phyloP scores from a whole-genome alignment of 192 early-diverging fungal species.

The Linderina pennispora region DNA sequence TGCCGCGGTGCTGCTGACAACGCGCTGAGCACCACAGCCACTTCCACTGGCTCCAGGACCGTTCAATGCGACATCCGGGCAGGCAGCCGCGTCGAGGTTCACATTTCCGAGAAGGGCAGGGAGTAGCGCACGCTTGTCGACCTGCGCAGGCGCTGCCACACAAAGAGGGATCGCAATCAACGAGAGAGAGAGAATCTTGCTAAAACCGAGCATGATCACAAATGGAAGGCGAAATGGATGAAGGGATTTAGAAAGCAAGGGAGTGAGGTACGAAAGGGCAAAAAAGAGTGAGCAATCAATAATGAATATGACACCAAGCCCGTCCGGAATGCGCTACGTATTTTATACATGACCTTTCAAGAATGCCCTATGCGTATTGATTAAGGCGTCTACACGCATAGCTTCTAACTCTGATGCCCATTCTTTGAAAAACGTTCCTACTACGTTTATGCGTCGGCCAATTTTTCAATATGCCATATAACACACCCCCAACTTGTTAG shows the following conservation, averaged over 20 bases:
- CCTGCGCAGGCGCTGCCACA: constrained; percentile 8
- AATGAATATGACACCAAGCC: no score
- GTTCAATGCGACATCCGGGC: constrained; percentile 30
- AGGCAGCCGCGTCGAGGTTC: constrained; percentile 24
- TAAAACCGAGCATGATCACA: constrained; percentile 21
- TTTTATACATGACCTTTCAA: neutral
- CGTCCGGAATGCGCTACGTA: no score
- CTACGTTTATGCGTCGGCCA: no score
- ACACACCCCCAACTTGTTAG: no score
- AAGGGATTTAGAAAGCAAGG: neutral
- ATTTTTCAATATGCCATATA: no score
- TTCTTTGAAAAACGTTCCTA: no score
- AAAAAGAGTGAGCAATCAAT: no score
- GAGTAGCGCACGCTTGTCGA: constrained; percentile 24
- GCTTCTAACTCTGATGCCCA: no score
- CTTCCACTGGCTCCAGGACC: constrained; percentile 20
- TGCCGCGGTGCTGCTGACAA: neutral
- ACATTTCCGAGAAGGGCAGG: constrained; percentile 41
- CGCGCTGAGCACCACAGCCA: constrained; percentile 12
- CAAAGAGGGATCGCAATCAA: constrained; percentile 7
- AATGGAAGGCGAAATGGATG: neutral
- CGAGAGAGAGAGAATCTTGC: constrained; percentile 14
- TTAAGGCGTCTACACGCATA: no score
- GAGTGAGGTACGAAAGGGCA: neutral
- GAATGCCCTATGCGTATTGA: no score